A percentile compares a stretch with the other conserved stretches of the same genome.
These are phyloP conservation scores for Lathyrus tuberosus DNA, from an alignment of 306 rosid species.

Conservation along the genomic window DNA sequence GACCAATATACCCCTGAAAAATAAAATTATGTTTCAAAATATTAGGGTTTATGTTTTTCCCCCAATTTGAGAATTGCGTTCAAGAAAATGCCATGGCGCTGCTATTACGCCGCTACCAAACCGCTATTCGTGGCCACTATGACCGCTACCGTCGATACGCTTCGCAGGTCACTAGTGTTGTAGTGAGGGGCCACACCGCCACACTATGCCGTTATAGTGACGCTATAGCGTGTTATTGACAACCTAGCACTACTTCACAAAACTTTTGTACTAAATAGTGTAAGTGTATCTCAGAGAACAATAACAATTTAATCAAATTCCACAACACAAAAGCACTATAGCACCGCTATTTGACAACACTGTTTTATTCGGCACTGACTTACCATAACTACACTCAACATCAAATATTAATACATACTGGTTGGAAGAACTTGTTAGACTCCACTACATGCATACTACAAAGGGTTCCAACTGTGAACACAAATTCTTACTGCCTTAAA, in stretches of 20 bases:
- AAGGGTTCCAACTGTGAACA: conserved; percentile 31
- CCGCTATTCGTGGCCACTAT: no score
- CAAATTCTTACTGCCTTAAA: conserved; percentile 16
- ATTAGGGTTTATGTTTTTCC: no score
- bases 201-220: background rate
- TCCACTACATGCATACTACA: conserved; percentile 14
- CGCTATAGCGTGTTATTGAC: background rate
- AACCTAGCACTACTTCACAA: background rate
- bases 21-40: no score
- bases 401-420: conserved; percentile 6
- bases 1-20: no score
- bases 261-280: background rate
- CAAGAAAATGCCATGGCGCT: no score
- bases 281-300: background rate
- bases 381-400: conserved; percentile 18
- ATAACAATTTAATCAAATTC: background rate
- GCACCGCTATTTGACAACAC: background rate
- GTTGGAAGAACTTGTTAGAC: conserved; percentile 32
- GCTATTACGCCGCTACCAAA: no score
- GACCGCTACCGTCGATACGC: no score
- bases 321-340: background rate
- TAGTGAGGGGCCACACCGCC: background rate
- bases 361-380: conserved; percentile 26
- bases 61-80: no score
- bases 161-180: no score